Evolutionary conservation across 108 stramenopile species (phyloP).

Genomic region (Fragilaria crotonensis): DNA sequence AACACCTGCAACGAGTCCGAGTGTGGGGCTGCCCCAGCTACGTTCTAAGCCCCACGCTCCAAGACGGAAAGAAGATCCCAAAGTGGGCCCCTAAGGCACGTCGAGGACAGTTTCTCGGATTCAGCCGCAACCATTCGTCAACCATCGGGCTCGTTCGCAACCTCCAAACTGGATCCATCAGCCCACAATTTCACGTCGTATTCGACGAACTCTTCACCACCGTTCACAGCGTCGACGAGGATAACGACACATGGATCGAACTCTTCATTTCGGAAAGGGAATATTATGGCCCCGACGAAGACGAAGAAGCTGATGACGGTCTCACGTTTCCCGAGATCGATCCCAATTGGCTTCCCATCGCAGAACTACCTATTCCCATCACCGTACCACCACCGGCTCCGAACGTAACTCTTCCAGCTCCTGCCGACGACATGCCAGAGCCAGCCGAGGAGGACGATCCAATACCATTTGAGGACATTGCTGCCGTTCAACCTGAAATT

Average conservation of each 20-base stretch:
- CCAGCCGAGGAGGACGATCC: too few relatives aligned
- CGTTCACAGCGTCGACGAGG: slow-evolving; percentile 1
- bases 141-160: slow-evolving; percentile 37
- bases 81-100: slow-evolving; percentile 33
- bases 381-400: too few relatives aligned
- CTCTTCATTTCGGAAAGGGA: neutral
- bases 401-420: too few relatives aligned
- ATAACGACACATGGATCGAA: neutral
- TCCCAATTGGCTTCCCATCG: slow-evolving; percentile 5
- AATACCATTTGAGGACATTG: too few relatives aligned
- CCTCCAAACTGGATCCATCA: slow-evolving; percentile 17
- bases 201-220: slow-evolving; percentile 38
- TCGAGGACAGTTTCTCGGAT: slow-evolving; percentile 36
- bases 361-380: neutral
- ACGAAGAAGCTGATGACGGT: too few relatives aligned
- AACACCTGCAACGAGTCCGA: slow-evolving; percentile 4
- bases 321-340: slow-evolving; percentile 4
- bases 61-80: slow-evolving; percentile 25
- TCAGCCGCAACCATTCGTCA: slow-evolving; percentile 30
- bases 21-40: slow-evolving; percentile 14
- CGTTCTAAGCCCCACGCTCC: slow-evolving; percentile 4
- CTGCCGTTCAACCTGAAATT: too few relatives aligned
- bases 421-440: too few relatives aligned
- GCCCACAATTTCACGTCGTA: slow-evolving; percentile 43
- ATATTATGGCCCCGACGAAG: too few relatives aligned